phyloP scores from a whole-genome alignment of 1,139 yeast species.

The Hyphopichia pseudoburtonii region DNA sequence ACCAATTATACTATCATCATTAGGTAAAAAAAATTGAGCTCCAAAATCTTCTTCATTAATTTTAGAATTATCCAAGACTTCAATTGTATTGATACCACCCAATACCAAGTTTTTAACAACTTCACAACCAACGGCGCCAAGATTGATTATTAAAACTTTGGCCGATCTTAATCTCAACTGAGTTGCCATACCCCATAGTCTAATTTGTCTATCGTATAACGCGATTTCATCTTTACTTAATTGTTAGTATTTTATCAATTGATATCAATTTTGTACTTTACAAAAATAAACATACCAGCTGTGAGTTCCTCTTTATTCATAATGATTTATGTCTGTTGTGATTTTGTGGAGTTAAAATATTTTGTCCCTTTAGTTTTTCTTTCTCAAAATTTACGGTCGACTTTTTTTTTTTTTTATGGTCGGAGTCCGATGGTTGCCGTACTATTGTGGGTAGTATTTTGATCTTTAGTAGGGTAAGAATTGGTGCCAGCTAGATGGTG shows the following conservation, averaged over 20 bases:
- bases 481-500: too few species aligned
- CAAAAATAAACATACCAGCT: slow-evolving; percentile 11
- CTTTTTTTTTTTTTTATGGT: too few species aligned
- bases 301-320: slow-evolving; percentile 9
- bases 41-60: slow-evolving; percentile 67
- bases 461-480: too few species aligned
- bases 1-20: slow-evolving; percentile 50
- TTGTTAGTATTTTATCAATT: slow-evolving; percentile 5
- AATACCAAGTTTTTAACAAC: slow-evolving; percentile 80
- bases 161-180: slow-evolving; percentile 80
- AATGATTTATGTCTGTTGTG: too few species aligned
- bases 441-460: too few species aligned
- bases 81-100: slow-evolving; percentile 83
- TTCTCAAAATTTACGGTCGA: too few species aligned
- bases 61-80: slow-evolving; percentile 59
- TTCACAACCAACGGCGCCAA: slow-evolving; percentile 78
- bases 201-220: slow-evolving; percentile 88
- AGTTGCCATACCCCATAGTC: slow-evolving; percentile 96
- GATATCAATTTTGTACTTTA: not conserved
- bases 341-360: too few species aligned
- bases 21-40: slow-evolving; percentile 75
- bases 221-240: slow-evolving; percentile 70
- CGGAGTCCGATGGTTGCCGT: too few species aligned
- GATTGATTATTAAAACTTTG: slow-evolving; percentile 61
- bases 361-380: not conserved